These are phyloP conservation scores for Byssochlamys sp. DNA, from an alignment of 2,329 filamentous ascomycete species.

Conservation along the genomic window DNA sequence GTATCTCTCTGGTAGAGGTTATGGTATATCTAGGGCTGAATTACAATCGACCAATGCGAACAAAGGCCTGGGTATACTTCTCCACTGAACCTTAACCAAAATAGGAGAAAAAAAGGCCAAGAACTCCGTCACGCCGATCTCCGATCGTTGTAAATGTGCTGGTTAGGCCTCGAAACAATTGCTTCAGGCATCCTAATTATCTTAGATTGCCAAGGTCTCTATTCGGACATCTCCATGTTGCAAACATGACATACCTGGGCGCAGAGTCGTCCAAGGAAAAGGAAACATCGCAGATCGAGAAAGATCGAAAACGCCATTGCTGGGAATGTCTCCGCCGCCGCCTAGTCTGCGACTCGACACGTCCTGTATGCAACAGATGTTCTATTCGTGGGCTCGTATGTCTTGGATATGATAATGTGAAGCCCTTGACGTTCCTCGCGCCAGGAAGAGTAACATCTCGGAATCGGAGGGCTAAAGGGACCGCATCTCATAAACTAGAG, in stretches of 20 bases:
- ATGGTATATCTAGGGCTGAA: background rate
- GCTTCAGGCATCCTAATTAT: background rate
- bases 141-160: background rate
- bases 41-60: background rate
- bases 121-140: background rate
- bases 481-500: background rate
- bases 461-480: slow-evolving; percentile 7
- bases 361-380: slow-evolving; percentile 31
- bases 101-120: background rate
- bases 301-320: slow-evolving; percentile 21
- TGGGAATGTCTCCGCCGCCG: slow-evolving; percentile 37
- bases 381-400: slow-evolving; percentile 24
- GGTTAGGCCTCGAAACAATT: background rate
- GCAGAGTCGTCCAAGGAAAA: background rate
- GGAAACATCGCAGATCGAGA: background rate
- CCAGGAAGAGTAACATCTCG: slow-evolving; percentile 28
- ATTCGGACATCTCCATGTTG: background rate
- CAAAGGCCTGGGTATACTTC: background rate
- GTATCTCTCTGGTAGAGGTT: background rate
- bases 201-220: background rate
- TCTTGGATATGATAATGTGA: slow-evolving; percentile 31
- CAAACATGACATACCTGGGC: background rate
- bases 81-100: background rate
- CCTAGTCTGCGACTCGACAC: slow-evolving; percentile 32
- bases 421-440: slow-evolving; percentile 34